phyloP scores from a whole-genome alignment of 768 basidiomycete species.

The Lenzites betulinus region DNA sequence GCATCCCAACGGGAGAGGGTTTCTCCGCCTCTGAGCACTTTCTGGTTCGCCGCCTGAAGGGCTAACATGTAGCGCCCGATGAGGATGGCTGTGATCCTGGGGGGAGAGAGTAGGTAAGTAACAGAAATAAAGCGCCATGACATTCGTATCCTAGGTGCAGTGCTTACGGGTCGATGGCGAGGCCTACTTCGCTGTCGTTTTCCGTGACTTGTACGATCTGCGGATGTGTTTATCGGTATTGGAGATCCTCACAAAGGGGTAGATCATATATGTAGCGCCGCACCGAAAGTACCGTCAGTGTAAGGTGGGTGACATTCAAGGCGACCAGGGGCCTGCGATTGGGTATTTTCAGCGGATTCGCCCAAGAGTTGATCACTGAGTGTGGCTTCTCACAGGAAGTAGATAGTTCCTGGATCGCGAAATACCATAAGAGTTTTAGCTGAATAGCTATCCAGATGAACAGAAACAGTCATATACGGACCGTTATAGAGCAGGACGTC shows the following conservation, averaged over 20 bases:
- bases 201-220: neutral
- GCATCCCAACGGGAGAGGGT: neutral
- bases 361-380: neutral
- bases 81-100: neutral
- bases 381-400: neutral
- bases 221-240: too few relatives aligned
- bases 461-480: neutral
- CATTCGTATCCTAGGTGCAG: too few relatives aligned
- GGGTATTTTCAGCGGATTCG: neutral
- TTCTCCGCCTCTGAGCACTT: neutral
- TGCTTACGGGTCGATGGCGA: neutral
- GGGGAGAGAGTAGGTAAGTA: too few relatives aligned
- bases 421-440: too few relatives aligned
- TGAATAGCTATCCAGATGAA: too few relatives aligned
- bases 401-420: neutral
- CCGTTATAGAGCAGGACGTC: neutral
- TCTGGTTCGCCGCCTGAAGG: neutral
- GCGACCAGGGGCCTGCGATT: neutral
- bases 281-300: neutral
- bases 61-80: neutral
- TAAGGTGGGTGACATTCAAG: neutral
- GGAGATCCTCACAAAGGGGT: too few relatives aligned
- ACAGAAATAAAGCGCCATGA: too few relatives aligned
- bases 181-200: neutral
- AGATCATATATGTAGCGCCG: neutral